Base-by-base conservation (phyloP, 805 yeast genomes). In the Cyberlindnera euphorbiiphila region DNA sequence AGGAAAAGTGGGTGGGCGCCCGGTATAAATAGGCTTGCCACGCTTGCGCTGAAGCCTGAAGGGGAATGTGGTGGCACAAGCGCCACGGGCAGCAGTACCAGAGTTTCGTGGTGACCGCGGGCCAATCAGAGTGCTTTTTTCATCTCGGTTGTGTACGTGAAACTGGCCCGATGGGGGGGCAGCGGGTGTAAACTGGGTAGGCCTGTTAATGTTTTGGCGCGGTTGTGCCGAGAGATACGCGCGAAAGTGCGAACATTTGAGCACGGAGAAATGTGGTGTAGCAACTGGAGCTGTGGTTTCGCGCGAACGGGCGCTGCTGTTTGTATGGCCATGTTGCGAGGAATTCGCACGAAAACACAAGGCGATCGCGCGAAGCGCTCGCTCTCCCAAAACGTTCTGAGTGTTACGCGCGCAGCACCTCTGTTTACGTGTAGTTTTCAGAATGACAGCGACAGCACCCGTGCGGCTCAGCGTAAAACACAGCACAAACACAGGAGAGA, bases 271-370 rank as follows among this genome's bases (percentile, higher is more conserved):
- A 34, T 24, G 29, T 34, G 38, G 27, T 29, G 13, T 5, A 28
- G 38, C 38, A 34, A 34, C 17, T 28, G 38, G 24, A 23, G 25
- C 38, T 14, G 25, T 34, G 16, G 29, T 34, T 22, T 29, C 32
- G 31, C 33, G 32, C 33, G 12, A 24, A 15, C 13, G 33, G 23
- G n/a, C 9, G 14, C 6, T n/a, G 25, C 15, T 3, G 20, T 28
- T 34, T 34, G 38, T 34, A 34, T 34, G 33, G 31, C 38, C 38
- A 34, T 13, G 30, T 25, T 33, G 36, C 15, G 12, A n/a, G n/a
- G n/a, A n/a, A n/a, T n/a, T n/a, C n/a, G n/a, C n/a, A n/a, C n/a
- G n/a, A n/a, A n/a, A n/a, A n/a, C n/a, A n/a, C n/a, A n/a, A n/a
- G n/a, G n/a, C n/a, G n/a, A n/a, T n/a, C n/a, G n/a, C n/a, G n/a